A percentile compares a stretch with the other conserved stretches of the same genome.
These are phyloP conservation scores for Candida patagonica DNA, from an alignment of 805 yeast species.

Conservation along the genomic window DNA sequence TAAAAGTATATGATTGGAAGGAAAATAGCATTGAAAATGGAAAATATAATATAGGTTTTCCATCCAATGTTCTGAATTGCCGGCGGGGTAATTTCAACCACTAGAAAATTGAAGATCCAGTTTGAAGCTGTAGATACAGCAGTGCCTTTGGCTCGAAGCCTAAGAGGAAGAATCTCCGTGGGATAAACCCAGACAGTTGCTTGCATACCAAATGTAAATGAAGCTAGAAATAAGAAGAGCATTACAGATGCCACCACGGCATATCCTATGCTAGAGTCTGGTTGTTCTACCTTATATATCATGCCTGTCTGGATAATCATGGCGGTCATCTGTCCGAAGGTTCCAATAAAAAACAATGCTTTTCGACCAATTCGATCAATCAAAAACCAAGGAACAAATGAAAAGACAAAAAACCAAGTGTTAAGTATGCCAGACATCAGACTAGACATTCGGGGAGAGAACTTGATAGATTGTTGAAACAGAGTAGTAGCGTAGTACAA, in stretches of 20 bases:
- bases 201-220: slow-evolving; percentile 15
- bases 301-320: slow-evolving; percentile 7
- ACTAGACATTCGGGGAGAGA: slow-evolving; percentile 2
- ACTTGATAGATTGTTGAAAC: slow-evolving; percentile 4
- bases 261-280: slow-evolving; percentile 5
- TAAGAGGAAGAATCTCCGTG: slow-evolving; percentile 19
- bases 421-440: slow-evolving; percentile 11
- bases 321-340: slow-evolving; percentile 6
- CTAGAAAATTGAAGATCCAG: slow-evolving; percentile 18
- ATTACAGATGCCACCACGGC: slow-evolving; percentile 10
- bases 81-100: slow-evolving; percentile 29
- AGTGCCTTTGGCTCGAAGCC: slow-evolving; percentile 35
- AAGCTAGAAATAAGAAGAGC: slow-evolving; percentile 8
- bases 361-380: slow-evolving; percentile 42
- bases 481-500: slow-evolving; percentile 7
- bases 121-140: slow-evolving; percentile 21
- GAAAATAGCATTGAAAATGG: slow-evolving; percentile 23
- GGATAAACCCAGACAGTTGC: slow-evolving; percentile 16
- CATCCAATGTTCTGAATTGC: slow-evolving; percentile 35
- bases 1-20: slow-evolving; percentile 27
- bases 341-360: slow-evolving; percentile 31
- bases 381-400: slow-evolving; percentile 38
- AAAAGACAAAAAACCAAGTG: slow-evolving; percentile 9
- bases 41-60: slow-evolving; percentile 35
- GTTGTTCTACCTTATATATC: slow-evolving; percentile 6